phyloP scores from a whole-genome alignment of 352 stramenopile genomes.

The Phytophthora pistaciae region DNA sequence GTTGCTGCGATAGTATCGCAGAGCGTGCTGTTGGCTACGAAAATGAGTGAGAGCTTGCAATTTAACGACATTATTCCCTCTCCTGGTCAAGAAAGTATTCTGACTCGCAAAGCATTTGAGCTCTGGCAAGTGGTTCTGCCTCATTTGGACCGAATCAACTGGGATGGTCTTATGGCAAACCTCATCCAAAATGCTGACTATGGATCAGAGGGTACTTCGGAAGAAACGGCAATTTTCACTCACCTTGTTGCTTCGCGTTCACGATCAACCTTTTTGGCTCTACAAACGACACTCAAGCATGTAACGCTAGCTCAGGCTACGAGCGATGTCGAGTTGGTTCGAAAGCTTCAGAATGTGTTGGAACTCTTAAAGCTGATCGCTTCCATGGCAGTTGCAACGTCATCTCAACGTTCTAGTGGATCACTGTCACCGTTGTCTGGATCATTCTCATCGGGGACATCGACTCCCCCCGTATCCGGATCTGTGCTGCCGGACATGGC shows the following conservation, averaged over 20 bases:
- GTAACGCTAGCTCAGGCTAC: slow-evolving; percentile 42
- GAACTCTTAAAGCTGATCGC: slow-evolving; percentile 43
- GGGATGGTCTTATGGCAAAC: slow-evolving; percentile 57
- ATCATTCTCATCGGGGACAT: slow-evolving; percentile 15
- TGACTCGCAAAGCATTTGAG: slow-evolving; percentile 64
- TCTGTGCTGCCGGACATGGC: slow-evolving; percentile 30
- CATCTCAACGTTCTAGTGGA: slow-evolving; percentile 18
- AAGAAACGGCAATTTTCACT: slow-evolving; percentile 76
- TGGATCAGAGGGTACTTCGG: slow-evolving; percentile 38
- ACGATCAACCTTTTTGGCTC: slow-evolving; percentile 49
- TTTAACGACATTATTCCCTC: slow-evolving; percentile 46
- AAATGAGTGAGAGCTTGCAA: slow-evolving; percentile 22
- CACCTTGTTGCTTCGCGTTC: slow-evolving; percentile 49
- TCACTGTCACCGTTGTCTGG: slow-evolving; percentile 24
- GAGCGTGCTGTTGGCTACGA: slow-evolving; percentile 34
- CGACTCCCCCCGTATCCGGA: slow-evolving; percentile 24
- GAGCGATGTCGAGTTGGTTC: slow-evolving; percentile 26
- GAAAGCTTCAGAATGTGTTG: slow-evolving; percentile 40
- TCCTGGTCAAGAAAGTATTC: slow-evolving; percentile 40
- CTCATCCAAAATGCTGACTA: slow-evolving; percentile 64
- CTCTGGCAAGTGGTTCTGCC: slow-evolving; percentile 70
- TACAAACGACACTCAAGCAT: slow-evolving; percentile 50
- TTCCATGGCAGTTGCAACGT: slow-evolving; percentile 13
- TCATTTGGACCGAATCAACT: slow-evolving; percentile 68
- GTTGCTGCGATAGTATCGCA: slow-evolving; percentile 69